Percentiles rank a stretch among this genome's conserved stretches.
Conservation (phyloP, 768 basidiomycete species). For the Leccinum ochraceum region DNA sequence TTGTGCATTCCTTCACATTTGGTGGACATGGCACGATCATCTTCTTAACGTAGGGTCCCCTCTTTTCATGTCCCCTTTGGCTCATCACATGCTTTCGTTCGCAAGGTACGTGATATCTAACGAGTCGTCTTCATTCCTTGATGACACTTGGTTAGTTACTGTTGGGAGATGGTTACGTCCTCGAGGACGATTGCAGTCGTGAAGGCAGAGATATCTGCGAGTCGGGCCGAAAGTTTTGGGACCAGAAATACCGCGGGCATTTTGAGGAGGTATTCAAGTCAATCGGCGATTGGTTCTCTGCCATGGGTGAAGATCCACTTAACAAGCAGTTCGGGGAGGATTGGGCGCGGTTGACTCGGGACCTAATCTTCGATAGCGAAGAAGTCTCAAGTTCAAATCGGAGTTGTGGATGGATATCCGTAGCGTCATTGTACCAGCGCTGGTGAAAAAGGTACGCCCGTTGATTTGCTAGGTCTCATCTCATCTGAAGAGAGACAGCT, state of each 20-base stretch:
- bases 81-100: slow-evolving; percentile 50
- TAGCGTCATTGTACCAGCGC: slow-evolving; percentile 73
- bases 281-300: slow-evolving; percentile 76
- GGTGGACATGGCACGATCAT: no score
- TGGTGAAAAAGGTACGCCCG: slow-evolving; percentile 66
- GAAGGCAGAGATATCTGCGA: slow-evolving; percentile 68
- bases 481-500: slow-evolving; percentile 40
- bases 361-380: slow-evolving; percentile 75
- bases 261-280: slow-evolving; percentile 79
- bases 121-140: not conserved
- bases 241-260: slow-evolving; percentile 68
- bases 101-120: slow-evolving; percentile 46
- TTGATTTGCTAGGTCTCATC: not conserved
- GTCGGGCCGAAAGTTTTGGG: slow-evolving; percentile 75
- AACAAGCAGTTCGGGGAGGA: slow-evolving; percentile 83
- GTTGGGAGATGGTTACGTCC: slow-evolving; percentile 80
- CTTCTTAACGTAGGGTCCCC: no score
- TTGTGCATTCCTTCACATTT: no score
- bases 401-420: slow-evolving; percentile 89
- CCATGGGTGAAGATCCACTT: slow-evolving; percentile 81
- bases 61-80: no score
- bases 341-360: slow-evolving; percentile 76
- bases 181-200: slow-evolving; percentile 72
- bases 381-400: slow-evolving; percentile 85
- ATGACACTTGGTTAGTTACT: slow-evolving; percentile 47